A percentile compares a stretch with the other conserved stretches of the same genome.
phyloP scores from a whole-genome alignment of 768 basidiomycete genomes.

The Phanerochaete carnosa region DNA sequence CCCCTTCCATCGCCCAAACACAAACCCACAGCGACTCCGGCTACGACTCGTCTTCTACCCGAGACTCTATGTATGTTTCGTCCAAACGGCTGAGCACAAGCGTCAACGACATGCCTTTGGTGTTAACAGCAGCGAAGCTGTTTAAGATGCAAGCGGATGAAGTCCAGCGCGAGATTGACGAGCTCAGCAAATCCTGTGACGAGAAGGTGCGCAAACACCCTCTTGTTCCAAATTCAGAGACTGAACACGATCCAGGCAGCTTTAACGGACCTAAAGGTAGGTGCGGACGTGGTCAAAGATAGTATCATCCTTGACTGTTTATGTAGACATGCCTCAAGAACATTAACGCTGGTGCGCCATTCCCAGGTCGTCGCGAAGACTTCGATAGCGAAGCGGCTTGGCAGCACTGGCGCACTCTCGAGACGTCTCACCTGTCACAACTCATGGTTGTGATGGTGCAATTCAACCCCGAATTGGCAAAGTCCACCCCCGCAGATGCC shows the following conservation, averaged over 20 bases:
- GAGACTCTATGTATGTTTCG: constrained; percentile 42
- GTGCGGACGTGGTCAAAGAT: neutral
- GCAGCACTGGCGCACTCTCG: constrained; percentile 77
- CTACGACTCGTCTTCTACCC: constrained; percentile 60
- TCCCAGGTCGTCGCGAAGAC: constrained; percentile 85
- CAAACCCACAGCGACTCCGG: constrained; percentile 59
- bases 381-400: constrained; percentile 82
- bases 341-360: constrained; percentile 77
- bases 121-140: constrained; percentile 60
- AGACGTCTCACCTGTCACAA: constrained; percentile 83
- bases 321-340: constrained; percentile 85
- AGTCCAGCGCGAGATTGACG: constrained; percentile 72
- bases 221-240: neutral
- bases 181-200: constrained; percentile 59
- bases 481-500: constrained; percentile 62
- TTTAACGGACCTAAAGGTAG: constrained; percentile 80
- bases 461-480: constrained; percentile 82
- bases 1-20: constrained; percentile 39
- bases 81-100: constrained; percentile 38
- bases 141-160: constrained; percentile 73
- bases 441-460: constrained; percentile 86
- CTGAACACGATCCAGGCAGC: constrained; percentile 55
- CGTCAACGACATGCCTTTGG: constrained; percentile 77
- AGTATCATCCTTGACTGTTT: constrained; percentile 7
- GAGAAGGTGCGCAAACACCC: constrained; percentile 57